Base-by-base conservation (phyloP, 2,329 filamentous ascomycete species). In the Aspergillus hiratsukae region DNA sequence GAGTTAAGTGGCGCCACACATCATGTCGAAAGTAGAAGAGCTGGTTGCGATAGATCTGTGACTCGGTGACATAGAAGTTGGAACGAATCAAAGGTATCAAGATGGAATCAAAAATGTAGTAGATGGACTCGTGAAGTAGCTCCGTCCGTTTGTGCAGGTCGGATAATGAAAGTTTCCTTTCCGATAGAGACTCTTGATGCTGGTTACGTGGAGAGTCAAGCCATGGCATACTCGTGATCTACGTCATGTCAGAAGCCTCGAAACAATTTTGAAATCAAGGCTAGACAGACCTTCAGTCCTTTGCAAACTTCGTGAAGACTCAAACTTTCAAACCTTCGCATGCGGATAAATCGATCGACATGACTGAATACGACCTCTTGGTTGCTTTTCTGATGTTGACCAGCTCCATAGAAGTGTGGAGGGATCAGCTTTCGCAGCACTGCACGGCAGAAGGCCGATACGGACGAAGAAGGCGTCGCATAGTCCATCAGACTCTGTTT, bases 1-100 rank as follows among this genome's bases (percentile, higher is more conserved):
- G 87, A 1, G 87, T 85, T 35, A 97, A 73, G 43, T 81, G 81
- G 51, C 83, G 85, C 94, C 94, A 99, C 9, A 94, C 80, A 72
- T 99, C 94, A 62, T 99, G 94, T 3, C 93, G 88, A 69, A 97
- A 97, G 75, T 91, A 99, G 72, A 96, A 96, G 0, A 97, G 76
- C 28, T 86, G 85, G 65, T 94, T 91, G 17, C 88, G 86, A 68
- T 96, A 85, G 1, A 80, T 79, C 60, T 85, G 91, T 0, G 91
- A 94, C 71, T 99, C 94, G 0, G 94, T 99, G 40, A 97, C 89
- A 68, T 97, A 93, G 67, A 99, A 99, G 66, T 94, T 92, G 60
- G 84, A 86, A 35, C 90, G 85, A 49, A 97, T 83, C 7, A 99
- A 80, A 9, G 94, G 93, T 64, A 97, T 89, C 55, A 99, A 69